phyloP scores from a whole-genome alignment of 116 monocot species.

The Thalassia testudinum region DNA sequence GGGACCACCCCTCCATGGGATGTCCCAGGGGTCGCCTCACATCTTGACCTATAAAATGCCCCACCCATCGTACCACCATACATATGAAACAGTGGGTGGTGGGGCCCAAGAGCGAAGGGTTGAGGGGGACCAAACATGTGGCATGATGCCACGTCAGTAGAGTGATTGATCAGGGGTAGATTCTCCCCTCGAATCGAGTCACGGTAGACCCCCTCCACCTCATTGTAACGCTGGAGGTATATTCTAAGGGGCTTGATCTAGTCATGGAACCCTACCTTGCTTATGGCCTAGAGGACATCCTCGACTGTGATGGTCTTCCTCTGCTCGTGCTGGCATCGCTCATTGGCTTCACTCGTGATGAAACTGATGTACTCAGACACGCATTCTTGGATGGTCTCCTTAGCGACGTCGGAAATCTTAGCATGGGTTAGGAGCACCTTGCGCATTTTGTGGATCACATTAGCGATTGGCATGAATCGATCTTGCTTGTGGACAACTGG shows the following conservation, averaged over 20 bases:
- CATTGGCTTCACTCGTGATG: constrained; percentile 59
- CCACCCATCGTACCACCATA: constrained; percentile 7
- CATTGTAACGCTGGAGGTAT: constrained; percentile 20
- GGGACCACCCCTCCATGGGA: constrained; percentile 2
- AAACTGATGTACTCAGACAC: constrained; percentile 58
- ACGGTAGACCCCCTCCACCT: constrained; percentile 35
- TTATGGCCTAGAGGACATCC: constrained; percentile 58
- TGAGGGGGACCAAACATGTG: constrained; percentile 6
- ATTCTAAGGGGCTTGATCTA: constrained; percentile 42
- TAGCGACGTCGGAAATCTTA: constrained; percentile 63
- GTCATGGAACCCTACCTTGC: constrained; percentile 53
- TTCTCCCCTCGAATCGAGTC: constrained; percentile 22
- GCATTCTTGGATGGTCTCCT: constrained; percentile 57
- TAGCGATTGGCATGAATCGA: constrained; percentile 52
- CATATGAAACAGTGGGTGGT: constrained; percentile 3
- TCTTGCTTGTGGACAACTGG: constrained; percentile 30
- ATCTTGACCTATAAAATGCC: background rate
- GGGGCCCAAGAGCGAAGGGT: background rate
- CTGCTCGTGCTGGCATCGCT: constrained; percentile 53
- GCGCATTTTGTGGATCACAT: constrained; percentile 54
- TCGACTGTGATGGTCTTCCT: constrained; percentile 57
- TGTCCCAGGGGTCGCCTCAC: constrained; percentile 1
- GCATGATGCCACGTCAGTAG: background rate
- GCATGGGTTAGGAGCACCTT: constrained; percentile 42
- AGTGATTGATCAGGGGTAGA: constrained; percentile 5